A percentile compares a stretch with the other conserved stretches of the same genome.
phyloP scores from a whole-genome alignment of 768 basidiomycete species.

The Hericium erinaceus region DNA sequence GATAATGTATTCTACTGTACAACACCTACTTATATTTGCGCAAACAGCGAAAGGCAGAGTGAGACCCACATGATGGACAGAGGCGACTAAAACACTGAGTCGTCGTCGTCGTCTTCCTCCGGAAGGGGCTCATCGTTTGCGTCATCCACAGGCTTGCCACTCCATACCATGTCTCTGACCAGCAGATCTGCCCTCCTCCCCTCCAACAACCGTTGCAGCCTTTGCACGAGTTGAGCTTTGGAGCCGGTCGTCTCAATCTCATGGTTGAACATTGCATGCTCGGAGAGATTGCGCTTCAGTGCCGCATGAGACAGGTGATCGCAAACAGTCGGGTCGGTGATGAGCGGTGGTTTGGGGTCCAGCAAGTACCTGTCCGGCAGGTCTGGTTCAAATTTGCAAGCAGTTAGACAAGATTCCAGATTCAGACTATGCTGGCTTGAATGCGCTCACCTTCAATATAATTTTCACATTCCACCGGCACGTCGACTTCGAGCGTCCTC shows the following conservation, averaged over 20 bases:
- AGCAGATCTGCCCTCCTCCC: slow-evolving; percentile 40
- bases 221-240: slow-evolving; percentile 38
- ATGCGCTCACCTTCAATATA: slow-evolving; percentile 40
- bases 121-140: no score
- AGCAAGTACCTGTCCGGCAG: slow-evolving; percentile 39
- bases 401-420: background rate
- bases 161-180: slow-evolving; percentile 35
- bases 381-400: slow-evolving; percentile 22
- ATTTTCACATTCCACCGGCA: slow-evolving; percentile 41
- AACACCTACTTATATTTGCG: no score
- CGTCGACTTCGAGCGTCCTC: slow-evolving; percentile 40
- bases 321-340: slow-evolving; percentile 33
- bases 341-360: slow-evolving; percentile 38
- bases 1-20: no score
- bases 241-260: slow-evolving; percentile 36
- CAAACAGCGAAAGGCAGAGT: no score
- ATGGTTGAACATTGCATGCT: slow-evolving; percentile 40
- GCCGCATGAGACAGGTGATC: slow-evolving; percentile 35
- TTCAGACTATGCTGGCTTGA: slow-evolving; percentile 10
- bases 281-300: slow-evolving; percentile 47
- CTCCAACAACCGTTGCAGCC: slow-evolving; percentile 37
- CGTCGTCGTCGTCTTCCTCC: no score
- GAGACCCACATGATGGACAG: no score
- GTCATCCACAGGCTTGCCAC: background rate
- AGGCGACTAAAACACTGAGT: no score